Percentiles rank a stretch among this genome's conserved stretches.
phyloP scores from a whole-genome alignment of 1,139 yeast species.

The Meyerozyma sp. region DNA sequence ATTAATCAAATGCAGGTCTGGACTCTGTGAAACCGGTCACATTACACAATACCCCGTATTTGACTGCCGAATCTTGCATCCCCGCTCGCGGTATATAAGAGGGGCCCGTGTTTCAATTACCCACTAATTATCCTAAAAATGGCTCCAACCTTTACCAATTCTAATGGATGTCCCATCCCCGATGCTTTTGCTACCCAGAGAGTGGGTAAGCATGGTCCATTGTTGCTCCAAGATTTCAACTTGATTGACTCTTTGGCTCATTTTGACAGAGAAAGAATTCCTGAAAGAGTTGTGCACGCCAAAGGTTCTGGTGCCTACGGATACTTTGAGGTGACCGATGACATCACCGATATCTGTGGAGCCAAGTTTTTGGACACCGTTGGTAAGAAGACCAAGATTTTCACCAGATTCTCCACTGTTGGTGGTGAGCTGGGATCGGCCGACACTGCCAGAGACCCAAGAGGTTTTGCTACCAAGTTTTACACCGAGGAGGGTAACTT shows the following conservation, averaged over 20 bases:
- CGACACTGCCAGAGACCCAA: constrained; percentile 85
- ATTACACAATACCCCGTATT: neutral
- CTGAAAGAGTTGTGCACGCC: constrained; percentile 88
- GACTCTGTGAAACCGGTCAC: neutral
- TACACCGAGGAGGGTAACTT: constrained; percentile 86
- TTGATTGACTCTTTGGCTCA: constrained; percentile 74
- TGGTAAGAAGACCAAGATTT: constrained; percentile 71
- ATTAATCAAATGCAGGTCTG: neutral
- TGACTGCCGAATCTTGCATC: neutral
- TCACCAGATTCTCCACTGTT: constrained; percentile 81
- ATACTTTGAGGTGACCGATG: constrained; percentile 76
- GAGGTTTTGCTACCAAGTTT: constrained; percentile 80
- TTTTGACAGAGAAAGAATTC: constrained; percentile 83
- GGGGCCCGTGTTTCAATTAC: neutral
- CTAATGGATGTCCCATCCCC: constrained; percentile 69
- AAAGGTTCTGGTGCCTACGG: constrained; percentile 89
- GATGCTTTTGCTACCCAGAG: constrained; percentile 71
- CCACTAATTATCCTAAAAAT: neutral
- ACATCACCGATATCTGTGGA: constrained; percentile 65
- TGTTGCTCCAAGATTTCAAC: constrained; percentile 73
- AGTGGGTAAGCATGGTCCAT: constrained; percentile 64
- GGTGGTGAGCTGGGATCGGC: constrained; percentile 86
- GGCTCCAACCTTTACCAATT: constrained; percentile 53
- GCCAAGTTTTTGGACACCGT: constrained; percentile 67
- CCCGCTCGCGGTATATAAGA: constrained; percentile 1